These are phyloP conservation scores for Brassica nigra DNA, from an alignment of 345 rosid species.

Conservation along the genomic window DNA sequence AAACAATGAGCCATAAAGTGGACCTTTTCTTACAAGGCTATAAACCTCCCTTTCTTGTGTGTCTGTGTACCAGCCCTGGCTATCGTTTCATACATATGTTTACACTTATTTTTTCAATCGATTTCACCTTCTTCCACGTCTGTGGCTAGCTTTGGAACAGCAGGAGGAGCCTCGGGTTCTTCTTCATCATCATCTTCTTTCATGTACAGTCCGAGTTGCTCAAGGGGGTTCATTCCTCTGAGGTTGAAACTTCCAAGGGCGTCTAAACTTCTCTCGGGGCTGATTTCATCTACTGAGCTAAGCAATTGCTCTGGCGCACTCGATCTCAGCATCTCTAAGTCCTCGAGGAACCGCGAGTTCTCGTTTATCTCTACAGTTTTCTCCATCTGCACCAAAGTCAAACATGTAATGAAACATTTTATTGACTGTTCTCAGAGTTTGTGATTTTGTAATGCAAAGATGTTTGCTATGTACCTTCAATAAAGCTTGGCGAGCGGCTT, in stretches of 20 bases:
- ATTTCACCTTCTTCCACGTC: conserved; percentile 91
- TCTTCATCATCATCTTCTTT: conserved; percentile 79
- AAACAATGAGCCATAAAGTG: conserved; percentile 13
- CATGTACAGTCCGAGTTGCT: conserved; percentile 90
- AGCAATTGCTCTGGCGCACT: conserved; percentile 61
- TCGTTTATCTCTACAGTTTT: conserved; percentile 94
- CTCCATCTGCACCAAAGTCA: conserved; percentile 68
- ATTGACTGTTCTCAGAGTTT: neutral
- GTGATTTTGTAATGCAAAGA: conserved; percentile 1
- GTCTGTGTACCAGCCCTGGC: conserved; percentile 12
- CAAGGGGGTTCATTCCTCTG: conserved; percentile 79
- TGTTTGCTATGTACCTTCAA: conserved; percentile 53
- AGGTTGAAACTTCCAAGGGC: conserved; percentile 75
- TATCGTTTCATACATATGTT: conserved; percentile 25
- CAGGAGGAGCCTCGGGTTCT: conserved; percentile 54
- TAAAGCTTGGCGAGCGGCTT: conserved; percentile 90
- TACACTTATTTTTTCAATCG: conserved; percentile 42
- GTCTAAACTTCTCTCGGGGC: conserved; percentile 55
- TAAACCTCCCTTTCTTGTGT: conserved; percentile 9
- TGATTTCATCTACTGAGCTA: conserved; percentile 64
- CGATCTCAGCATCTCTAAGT: conserved; percentile 85
- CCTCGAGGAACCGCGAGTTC: conserved; percentile 80
- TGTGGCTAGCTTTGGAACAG: conserved; percentile 20
- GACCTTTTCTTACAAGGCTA: neutral
- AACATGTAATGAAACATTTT: neutral